Conservation (phyloP, 306 rosid genomes). For the Styphnolobium japonicum region DNA sequence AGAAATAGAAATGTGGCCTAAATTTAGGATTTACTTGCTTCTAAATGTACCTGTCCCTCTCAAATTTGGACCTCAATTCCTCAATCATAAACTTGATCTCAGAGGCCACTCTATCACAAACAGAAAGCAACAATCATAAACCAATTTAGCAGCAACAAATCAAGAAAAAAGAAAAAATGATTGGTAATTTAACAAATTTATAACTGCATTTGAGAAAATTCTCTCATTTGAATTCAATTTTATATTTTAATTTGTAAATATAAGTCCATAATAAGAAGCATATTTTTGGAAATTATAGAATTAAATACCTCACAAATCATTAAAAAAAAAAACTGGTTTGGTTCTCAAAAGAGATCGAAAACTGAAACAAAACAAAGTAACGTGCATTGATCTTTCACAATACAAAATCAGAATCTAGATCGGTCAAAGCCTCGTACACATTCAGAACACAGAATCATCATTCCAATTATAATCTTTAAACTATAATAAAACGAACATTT, state of each 20-base stretch:
- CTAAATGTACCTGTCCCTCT: slow-evolving; percentile 78
- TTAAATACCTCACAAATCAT: background rate
- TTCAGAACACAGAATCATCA: background rate
- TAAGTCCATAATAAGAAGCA: no score
- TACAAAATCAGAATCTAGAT: background rate
- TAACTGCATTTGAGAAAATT: background rate
- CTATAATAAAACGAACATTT: background rate
- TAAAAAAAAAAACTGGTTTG: background rate
- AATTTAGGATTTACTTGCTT: background rate
- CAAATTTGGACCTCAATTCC: slow-evolving; percentile 74
- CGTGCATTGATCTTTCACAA: background rate
- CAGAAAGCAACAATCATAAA: slow-evolving; percentile 18
- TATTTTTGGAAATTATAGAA: background rate
- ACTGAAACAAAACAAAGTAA: background rate
- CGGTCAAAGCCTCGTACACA: background rate
- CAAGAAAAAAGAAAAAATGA: background rate
- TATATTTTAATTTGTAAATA: background rate
- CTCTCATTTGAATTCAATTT: background rate
- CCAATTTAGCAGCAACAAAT: background rate
- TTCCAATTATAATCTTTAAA: background rate
- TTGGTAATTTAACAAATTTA: background rate
- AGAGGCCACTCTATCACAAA: slow-evolving; percentile 66
- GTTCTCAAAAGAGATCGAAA: background rate
- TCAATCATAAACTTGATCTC: slow-evolving; percentile 71
- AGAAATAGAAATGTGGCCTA: background rate